phyloP scores from a whole-genome alignment of 306 rosid species.

The Spatholobus suberectus region DNA sequence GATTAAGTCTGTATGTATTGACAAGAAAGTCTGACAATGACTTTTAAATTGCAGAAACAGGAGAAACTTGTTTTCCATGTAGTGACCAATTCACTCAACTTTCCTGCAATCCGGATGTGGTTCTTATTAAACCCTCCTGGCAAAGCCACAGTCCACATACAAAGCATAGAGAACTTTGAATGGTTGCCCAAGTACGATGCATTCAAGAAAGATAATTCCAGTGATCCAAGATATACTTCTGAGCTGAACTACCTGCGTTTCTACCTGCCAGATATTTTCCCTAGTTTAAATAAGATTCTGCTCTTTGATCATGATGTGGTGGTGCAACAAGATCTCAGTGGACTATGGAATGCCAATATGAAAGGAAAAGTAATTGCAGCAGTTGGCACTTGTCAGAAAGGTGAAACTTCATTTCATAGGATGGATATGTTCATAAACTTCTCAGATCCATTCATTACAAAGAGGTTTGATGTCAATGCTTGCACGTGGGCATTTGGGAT shows the following conservation, averaged over 20 bases:
- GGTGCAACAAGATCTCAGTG: conserved; percentile 80
- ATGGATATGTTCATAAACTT: conserved; percentile 80
- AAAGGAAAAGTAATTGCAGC: conserved; percentile 80
- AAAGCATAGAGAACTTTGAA: conserved; percentile 68
- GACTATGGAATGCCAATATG: conserved; percentile 75
- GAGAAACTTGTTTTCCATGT: conserved; percentile 87
- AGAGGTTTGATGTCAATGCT: conserved; percentile 71
- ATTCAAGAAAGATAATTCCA: conserved; percentile 53
- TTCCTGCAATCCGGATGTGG: conserved; percentile 97
- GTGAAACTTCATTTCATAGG: conserved; percentile 63
- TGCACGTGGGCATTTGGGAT: conserved; percentile 99
- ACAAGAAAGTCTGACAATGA: conserved; percentile 36
- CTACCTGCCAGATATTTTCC: conserved; percentile 85
- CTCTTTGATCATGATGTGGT: conserved; percentile 96
- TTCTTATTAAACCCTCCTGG: conserved; percentile 87
- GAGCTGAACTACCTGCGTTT: conserved; percentile 93
- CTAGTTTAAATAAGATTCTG: conserved; percentile 72
- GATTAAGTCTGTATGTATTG: conserved; percentile 13
- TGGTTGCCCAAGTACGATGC: conserved; percentile 67
- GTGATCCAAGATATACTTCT: conserved; percentile 81
- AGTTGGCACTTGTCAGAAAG: conserved; percentile 75
- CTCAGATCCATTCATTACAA: conserved; percentile 76
- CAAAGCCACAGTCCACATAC: conserved; percentile 76
- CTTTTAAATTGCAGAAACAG: conserved; percentile 67
- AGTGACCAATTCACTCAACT: conserved; percentile 85